phyloP scores from a whole-genome alignment of 2,329 filamentous ascomycete species.

The Pseudogymnoascus sp. region DNA sequence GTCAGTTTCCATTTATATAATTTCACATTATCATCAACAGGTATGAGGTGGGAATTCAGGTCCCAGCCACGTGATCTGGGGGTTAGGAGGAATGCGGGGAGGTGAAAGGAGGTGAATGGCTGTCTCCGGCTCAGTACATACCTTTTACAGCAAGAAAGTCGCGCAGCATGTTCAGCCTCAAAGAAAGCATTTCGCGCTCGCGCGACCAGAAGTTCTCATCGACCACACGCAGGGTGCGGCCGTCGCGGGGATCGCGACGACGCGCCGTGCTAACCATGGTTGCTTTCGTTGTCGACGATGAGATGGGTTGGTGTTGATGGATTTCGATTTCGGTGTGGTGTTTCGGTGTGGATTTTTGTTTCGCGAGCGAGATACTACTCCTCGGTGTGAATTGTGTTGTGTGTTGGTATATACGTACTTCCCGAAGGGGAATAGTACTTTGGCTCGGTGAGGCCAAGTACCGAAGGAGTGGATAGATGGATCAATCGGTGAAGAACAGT shows the following conservation, averaged over 20 bases:
- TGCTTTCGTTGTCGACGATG: background rate
- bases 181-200: background rate
- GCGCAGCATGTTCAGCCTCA: background rate
- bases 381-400: background rate
- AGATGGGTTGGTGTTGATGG: background rate
- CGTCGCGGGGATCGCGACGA: background rate
- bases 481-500: background rate
- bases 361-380: background rate
- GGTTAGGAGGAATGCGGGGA: background rate
- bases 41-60: background rate
- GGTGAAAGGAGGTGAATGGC: background rate
- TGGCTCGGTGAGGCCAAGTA: background rate
- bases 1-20: background rate
- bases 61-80: background rate
- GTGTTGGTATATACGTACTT: background rate
- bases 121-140: background rate
- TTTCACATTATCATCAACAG: too few relatives aligned
- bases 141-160: background rate
- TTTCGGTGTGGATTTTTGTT: background rate
- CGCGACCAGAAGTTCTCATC: background rate
- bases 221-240: background rate
- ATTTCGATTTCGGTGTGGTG: background rate
- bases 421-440: background rate
- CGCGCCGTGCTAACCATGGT: background rate
- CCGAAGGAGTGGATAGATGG: background rate